Base-by-base conservation (phyloP, 805 yeast genomes). In the Ogataea trehaloabstinens region DNA sequence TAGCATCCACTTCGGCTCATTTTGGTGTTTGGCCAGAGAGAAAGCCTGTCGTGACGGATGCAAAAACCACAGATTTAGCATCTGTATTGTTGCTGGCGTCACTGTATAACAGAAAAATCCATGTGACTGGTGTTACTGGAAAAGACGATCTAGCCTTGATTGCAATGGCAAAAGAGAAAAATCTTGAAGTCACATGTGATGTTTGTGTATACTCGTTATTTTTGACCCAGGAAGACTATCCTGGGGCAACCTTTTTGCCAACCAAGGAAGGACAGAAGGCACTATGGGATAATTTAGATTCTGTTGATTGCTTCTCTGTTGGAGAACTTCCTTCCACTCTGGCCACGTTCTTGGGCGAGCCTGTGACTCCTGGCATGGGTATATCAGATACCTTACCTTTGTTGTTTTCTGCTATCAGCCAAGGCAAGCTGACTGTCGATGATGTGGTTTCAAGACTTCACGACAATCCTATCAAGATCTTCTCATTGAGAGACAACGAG, bases 31-130 rank as follows among this genome's bases (percentile, higher is more conserved):
- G 97, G 96, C 95, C 96, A 37, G 71, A 73, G 36, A 65, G 65
- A 54, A 89, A 88, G 68, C 91, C 93, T 43, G 83, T 91, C 44
- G 74, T 90, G 48, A 88, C 96, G 29, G 97, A 91, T 65, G 96
- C 98, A 35, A 81, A 78, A 61, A 82, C 91, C 19, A 85, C 96
- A 28, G 91, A 88, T 56, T 72, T 91, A 56, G 98, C 98, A n/a
- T 85, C 96, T 3, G 83, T 90, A 31, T 70, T 91, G 60, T 74
- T 91, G 56, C 71, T 91, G 66, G 95, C 97, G 31, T 85, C 96
- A 19, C 74, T 91, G 59, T 89, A 86, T 71, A 76, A 70, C 66
- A 78, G 95, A 56, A 71, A 88, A 28, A 83, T 91, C 48, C 98
- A 91, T 64, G 81, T 91, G 53, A 86, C 95, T 40, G 89, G 85